These are phyloP conservation scores for Haplosporangium gracile DNA, from an alignment of 192 early-diverging fungal species.

Conservation along the genomic window DNA sequence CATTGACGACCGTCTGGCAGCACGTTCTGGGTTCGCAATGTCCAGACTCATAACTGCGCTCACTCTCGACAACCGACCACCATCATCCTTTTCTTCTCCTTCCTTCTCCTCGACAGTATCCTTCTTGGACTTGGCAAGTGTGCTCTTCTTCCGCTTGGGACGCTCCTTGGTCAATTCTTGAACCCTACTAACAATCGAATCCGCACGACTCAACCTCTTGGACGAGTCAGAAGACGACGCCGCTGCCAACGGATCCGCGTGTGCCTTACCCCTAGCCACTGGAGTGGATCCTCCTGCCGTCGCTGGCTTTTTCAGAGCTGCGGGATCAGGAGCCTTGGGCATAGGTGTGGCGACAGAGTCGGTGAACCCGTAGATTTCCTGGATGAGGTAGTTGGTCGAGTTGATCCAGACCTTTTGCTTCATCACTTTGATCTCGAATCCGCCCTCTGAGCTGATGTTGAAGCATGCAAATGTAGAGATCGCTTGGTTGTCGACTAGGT, in stretches of 20 bases:
- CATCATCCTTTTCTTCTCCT: neutral
- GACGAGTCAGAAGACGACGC: neutral
- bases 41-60: conserved; percentile 11
- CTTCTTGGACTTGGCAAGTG: neutral
- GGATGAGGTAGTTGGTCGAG: conserved; percentile 56
- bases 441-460: conserved; percentile 53
- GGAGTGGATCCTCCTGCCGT: neutral
- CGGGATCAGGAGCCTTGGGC: conserved; percentile 9
- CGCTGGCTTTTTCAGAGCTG: neutral
- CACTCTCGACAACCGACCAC: neutral
- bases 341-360: conserved; percentile 40
- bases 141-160: conserved; percentile 5
- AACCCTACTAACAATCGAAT: conserved; percentile 48
- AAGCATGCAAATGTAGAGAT: conserved; percentile 57
- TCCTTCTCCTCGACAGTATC: neutral
- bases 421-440: conserved; percentile 56
- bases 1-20: neutral
- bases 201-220: conserved; percentile 48
- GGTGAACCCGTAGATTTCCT: conserved; percentile 72
- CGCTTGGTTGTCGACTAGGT: conserved; percentile 46
- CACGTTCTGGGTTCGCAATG: conserved; percentile 20
- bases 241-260: neutral
- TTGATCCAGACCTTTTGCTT: conserved; percentile 60
- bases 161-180: conserved; percentile 36
- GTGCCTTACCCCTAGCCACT: neutral